Evolutionary conservation across 352 stramenopile species (phyloP).

Genomic region (Phytophthora pisi): DNA sequence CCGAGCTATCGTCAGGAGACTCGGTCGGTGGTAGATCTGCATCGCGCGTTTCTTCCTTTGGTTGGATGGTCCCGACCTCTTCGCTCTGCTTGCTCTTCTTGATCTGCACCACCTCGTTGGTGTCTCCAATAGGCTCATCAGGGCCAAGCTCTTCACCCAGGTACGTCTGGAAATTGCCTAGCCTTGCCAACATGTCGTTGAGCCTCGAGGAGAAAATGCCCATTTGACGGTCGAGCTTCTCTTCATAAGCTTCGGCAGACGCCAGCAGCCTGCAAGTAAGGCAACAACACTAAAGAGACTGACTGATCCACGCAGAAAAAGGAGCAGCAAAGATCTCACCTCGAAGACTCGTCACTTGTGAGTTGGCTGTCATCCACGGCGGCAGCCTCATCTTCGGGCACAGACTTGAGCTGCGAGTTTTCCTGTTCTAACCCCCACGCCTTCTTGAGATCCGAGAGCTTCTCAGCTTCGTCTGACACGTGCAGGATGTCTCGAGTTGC

Average conservation of each 20-base stretch:
- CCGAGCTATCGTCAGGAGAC: conserved; percentile 8
- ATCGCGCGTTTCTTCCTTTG: conserved; percentile 7
- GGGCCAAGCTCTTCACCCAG: conserved; percentile 41
- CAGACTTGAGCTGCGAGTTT: conserved; percentile 10
- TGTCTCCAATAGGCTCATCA: conserved; percentile 13
- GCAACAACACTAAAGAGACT: not conserved
- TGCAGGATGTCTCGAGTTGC: conserved; percentile 40
- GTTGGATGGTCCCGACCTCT: not conserved
- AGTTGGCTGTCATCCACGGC: not conserved
- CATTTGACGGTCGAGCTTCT: conserved; percentile 53
- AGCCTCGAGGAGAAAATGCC: conserved; percentile 38
- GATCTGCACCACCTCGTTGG: conserved; percentile 12
- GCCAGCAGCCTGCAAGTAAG: conserved; percentile 39
- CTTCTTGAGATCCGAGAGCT: conserved; percentile 55
- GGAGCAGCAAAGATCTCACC: not conserved
- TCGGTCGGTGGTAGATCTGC: conserved; percentile 1
- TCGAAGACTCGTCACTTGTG: conserved; percentile 14
- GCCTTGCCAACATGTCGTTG: conserved; percentile 37
- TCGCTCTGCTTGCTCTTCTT: conserved; percentile 8
- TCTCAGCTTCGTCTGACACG: conserved; percentile 43
- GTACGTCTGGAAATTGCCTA: conserved; percentile 46
- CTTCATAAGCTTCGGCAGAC: conserved; percentile 48
- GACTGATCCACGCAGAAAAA: not conserved
- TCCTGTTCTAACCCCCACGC: conserved; percentile 52
- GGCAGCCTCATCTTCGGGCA: conserved; percentile 1